Evolutionary conservation across 164 flowering plant species (phyloP).

Genomic region (Liriodendron chinense): DNA sequence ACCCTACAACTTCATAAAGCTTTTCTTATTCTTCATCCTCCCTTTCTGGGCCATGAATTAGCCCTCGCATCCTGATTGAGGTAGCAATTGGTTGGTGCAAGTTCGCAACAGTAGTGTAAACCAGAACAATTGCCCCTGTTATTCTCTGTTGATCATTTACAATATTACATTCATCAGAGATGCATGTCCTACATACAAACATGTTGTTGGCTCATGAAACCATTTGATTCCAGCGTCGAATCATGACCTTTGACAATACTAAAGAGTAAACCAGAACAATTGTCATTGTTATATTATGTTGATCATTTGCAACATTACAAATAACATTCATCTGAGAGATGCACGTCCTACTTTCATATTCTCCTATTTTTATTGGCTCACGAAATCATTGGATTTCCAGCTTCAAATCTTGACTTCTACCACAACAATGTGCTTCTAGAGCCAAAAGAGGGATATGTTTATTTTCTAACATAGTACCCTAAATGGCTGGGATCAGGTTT

Average conservation of each 20-base stretch:
- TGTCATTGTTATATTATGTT: no score
- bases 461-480: neutral
- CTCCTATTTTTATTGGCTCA: neutral
- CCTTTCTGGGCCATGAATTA: neutral
- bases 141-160: neutral
- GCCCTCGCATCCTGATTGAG: neutral
- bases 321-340: neutral
- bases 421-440: neutral
- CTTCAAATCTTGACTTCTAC: neutral
- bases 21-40: neutral
- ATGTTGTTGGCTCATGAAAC: neutral
- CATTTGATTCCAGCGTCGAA: neutral
- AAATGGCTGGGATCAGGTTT: neutral
- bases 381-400: neutral
- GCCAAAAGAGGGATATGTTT: neutral
- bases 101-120: neutral
- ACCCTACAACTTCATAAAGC: constrained; percentile 7
- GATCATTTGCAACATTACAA: neutral
- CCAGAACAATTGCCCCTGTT: neutral
- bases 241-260: neutral
- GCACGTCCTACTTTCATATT: neutral
- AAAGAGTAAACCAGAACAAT: neutral
- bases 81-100: neutral
- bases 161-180: neutral
- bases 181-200: neutral